Conservation (phyloP, 2,329 filamentous ascomycete genomes). For the Phyllosticta capitalensis region DNA sequence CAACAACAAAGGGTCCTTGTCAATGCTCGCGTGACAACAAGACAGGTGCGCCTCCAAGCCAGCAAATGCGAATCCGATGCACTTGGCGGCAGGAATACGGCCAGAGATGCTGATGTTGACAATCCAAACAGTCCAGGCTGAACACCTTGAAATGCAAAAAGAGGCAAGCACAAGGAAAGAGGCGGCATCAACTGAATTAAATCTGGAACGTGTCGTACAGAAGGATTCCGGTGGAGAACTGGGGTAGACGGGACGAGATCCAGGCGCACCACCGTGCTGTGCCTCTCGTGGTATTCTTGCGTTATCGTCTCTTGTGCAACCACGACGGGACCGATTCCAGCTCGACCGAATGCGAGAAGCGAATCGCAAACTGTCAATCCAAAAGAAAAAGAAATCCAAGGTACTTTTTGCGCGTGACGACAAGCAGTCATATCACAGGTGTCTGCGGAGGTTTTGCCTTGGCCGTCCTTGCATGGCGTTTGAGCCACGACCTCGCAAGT, state of each 20-base stretch:
- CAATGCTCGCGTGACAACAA: neutral
- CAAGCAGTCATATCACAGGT: neutral
- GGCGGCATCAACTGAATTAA: neutral
- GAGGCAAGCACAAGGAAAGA: neutral
- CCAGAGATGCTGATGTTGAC: neutral
- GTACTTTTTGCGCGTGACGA: conserved; percentile 3
- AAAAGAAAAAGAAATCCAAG: neutral
- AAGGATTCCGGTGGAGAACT: neutral
- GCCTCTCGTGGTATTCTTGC: neutral
- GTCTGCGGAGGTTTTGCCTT: neutral
- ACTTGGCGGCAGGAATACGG: neutral
- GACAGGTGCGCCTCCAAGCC: neutral
- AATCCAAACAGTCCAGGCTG: neutral
- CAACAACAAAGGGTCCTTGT: neutral
- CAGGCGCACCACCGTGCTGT: neutral
- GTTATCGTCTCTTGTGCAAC: neutral
- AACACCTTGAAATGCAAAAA: neutral
- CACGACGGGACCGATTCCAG: neutral
- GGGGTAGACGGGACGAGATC: neutral
- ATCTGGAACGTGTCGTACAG: neutral
- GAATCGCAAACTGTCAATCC: neutral
- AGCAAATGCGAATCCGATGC: neutral
- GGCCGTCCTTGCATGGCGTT: conserved; percentile 11
- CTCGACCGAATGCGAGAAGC: neutral
- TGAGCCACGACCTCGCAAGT: neutral